Percentiles rank a stretch among this genome's conserved stretches.
Evolutionary conservation across 2,329 filamentous ascomycete genomes (phyloP).

Genomic region (Chaetomiaceae sp.): DNA sequence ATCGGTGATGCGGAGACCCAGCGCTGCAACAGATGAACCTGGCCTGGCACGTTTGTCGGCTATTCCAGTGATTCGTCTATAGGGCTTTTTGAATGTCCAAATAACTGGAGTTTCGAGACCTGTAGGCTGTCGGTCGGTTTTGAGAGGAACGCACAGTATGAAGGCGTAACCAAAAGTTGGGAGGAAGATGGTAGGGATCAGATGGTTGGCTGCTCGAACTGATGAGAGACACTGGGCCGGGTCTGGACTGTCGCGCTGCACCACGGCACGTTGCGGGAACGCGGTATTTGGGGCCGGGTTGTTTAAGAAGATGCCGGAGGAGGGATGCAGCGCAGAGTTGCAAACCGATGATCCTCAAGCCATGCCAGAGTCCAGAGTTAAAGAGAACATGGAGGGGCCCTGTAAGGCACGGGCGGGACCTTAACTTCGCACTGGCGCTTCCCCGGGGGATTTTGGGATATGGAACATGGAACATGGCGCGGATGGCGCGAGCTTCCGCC

Average conservation of each 20-base stretch:
- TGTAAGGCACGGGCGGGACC: slow-evolving; percentile 3
- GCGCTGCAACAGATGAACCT: not conserved
- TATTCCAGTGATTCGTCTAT: not conserved
- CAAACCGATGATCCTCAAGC: slow-evolving; percentile 15
- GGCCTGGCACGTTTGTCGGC: not conserved
- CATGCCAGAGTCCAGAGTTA: not conserved
- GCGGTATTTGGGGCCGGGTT: slow-evolving; percentile 10
- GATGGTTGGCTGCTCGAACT: slow-evolving; percentile 9
- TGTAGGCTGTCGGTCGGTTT: no score
- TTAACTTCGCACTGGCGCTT: not conserved
- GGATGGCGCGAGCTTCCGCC: slow-evolving; percentile 9
- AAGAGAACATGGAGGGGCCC: slow-evolving; percentile 9
- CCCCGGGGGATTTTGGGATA: not conserved
- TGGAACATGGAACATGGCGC: not conserved
- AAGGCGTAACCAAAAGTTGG: no score
- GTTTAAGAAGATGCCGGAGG: slow-evolving; percentile 17
- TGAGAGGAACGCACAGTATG: not conserved
- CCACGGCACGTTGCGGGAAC: slow-evolving; percentile 11
- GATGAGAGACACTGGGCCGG: slow-evolving; percentile 3
- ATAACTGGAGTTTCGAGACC: no score
- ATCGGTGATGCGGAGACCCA: slow-evolving; percentile 6
- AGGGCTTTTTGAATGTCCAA: no score
- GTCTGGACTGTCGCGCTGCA: not conserved
- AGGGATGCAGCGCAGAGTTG: slow-evolving; percentile 10
- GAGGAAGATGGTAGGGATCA: no score